Evolutionary conservation across 495 filamentous ascomycete species (phyloP).

Genomic region (Trichoderma erinaceum): DNA sequence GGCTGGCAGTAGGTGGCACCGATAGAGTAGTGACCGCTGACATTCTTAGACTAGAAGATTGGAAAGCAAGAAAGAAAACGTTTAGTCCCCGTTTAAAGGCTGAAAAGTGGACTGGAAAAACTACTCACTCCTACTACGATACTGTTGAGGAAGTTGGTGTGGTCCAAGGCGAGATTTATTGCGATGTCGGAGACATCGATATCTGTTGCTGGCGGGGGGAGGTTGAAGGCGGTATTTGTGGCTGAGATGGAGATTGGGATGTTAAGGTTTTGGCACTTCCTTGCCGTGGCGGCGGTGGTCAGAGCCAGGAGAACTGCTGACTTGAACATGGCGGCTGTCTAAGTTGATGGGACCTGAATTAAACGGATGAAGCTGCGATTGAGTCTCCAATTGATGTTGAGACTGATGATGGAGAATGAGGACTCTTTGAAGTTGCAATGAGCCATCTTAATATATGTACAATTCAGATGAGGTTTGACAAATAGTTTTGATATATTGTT

Average conservation of each 20-base stretch:
- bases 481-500: too few relatives aligned
- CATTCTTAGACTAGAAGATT: conserved; percentile 27
- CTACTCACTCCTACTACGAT: conserved; percentile 12
- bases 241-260: conserved; percentile 34
- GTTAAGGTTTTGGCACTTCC: conserved; percentile 31
- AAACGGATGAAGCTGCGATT: background rate
- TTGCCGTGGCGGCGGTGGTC: conserved; percentile 17
- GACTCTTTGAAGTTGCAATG: background rate
- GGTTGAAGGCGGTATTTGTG: conserved; percentile 27
- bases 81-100: background rate
- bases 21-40: conserved; percentile 42
- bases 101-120: background rate
- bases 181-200: conserved; percentile 33
- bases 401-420: background rate
- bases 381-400: background rate
- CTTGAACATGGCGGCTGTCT: background rate
- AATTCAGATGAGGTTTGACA: background rate
- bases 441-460: background rate
- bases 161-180: conserved; percentile 25
- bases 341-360: background rate
- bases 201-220: conserved; percentile 25
- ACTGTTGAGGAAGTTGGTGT: conserved; percentile 25
- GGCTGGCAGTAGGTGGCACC: conserved; percentile 45
- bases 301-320: background rate
- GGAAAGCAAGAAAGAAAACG: background rate